Conservation (phyloP, 2,329 filamentous ascomycete species). For the Fusarium caatingaense region DNA sequence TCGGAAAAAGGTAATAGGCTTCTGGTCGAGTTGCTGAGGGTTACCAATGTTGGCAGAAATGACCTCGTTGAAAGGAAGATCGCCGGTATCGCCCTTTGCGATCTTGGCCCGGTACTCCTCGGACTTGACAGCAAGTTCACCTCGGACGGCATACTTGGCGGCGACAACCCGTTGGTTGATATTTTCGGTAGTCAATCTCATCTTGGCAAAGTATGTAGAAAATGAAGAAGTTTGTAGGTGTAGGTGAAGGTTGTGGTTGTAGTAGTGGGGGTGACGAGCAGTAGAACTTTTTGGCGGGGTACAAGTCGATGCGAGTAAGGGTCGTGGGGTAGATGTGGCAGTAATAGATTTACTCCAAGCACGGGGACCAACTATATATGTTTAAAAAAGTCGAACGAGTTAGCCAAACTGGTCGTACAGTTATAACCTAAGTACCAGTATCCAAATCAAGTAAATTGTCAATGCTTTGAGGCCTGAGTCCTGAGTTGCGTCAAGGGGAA, state of each 20-base stretch:
- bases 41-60: slow-evolving; percentile 99
- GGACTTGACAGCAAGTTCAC: slow-evolving; percentile 92
- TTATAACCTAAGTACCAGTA: slow-evolving; percentile 11
- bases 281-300: slow-evolving; percentile 46
- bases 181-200: slow-evolving; percentile 78
- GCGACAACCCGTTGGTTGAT: slow-evolving; percentile 91
- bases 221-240: slow-evolving; percentile 32
- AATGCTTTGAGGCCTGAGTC: slow-evolving; percentile 34
- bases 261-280: slow-evolving; percentile 30
- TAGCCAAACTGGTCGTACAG: slow-evolving; percentile 36
- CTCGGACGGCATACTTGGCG: slow-evolving; percentile 95
- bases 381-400: slow-evolving; percentile 42
- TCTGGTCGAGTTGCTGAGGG: slow-evolving; percentile 98
- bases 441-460: slow-evolving; percentile 19
- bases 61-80: slow-evolving; percentile 87
- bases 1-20: slow-evolving; percentile 98
- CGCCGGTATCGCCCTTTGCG: slow-evolving; percentile 62
- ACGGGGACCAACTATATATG: slow-evolving; percentile 35
- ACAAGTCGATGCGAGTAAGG: slow-evolving; percentile 35
- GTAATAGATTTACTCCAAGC: slow-evolving; percentile 40
- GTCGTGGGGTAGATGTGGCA: slow-evolving; percentile 45
- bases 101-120: slow-evolving; percentile 88
- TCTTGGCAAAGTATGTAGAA: slow-evolving; percentile 46
- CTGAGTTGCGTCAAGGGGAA: slow-evolving; percentile 29
- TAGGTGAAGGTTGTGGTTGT: slow-evolving; percentile 37